Evolutionary conservation across 176 grass and related monocot genomes (phyloP), one percentile per base, ranked within the genome.

Genomic region (Miscanthus lutarioriparius): DNA sequence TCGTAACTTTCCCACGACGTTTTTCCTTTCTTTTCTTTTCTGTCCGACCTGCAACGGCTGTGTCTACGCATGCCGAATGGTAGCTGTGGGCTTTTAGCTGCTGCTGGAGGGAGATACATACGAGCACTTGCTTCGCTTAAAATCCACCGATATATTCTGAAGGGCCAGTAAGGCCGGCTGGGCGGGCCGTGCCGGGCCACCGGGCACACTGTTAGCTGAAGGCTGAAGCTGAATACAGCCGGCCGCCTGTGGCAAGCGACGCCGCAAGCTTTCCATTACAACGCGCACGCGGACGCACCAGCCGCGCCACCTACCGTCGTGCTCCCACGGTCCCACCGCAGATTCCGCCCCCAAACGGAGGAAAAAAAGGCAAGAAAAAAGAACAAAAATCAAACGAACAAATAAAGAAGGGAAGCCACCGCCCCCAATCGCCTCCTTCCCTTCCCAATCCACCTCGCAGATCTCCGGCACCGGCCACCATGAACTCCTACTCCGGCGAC

Each of bases 401-500:
- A 83, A 86, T 44, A 90, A 75, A 70, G 66, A 39, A 82, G 79
- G 56, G 63, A 58, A 63, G 70, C 44, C 79, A 36, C 6, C 38
- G 44, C 59, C 59, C 79, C 72, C 67, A 69, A 10, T 44, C 62
- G 68, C 70, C 47, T 62, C 64, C 70, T 80, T 54, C 75, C 73
- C 56, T 75, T 79, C 80, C 51, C 84, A 23, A 62, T 30, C 74
- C 44, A 22, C 74, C 83, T 87, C 88, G 80, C 82, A 89, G 87
- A 87, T 84, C 90, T 83, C 75, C 87, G 70, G 68, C 77, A 26
- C 70, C 88, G 69, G 63, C 83, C 74, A 59, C 82, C 82, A 94
- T 94, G 92, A 92, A 70, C 70, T 91, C 89, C 74, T 93, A 87
- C 92, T 49, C 90, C 81, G 82, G 87, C 64, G 74, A 90, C 69